Evolutionary conservation across 140 eudicot species (phyloP).

Genomic region (Senecio squalidus): DNA sequence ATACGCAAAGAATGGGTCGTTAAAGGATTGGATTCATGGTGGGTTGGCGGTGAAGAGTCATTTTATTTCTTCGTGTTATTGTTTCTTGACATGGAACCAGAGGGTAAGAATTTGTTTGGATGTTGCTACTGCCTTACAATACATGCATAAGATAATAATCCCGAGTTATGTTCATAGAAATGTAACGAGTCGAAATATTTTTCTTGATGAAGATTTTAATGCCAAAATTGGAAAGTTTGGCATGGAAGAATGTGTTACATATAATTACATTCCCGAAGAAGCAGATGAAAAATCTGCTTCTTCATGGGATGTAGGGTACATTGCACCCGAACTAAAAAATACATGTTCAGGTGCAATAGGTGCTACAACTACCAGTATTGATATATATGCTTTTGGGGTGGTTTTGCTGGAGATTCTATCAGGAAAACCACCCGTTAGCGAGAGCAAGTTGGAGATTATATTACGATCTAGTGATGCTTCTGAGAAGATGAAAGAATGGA

Average conservation of each 20-base stretch:
- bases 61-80: conserved; percentile 73
- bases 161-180: conserved; percentile 64
- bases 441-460: conserved; percentile 43
- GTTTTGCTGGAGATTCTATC: conserved; percentile 74
- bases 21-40: conserved; percentile 94
- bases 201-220: conserved; percentile 73
- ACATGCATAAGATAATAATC: conserved; percentile 65
- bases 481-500: conserved; percentile 69
- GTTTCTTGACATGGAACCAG: conserved; percentile 83
- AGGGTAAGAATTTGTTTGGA: conserved; percentile 80
- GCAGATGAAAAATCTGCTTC: not conserved
- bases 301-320: conserved; percentile 52
- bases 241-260: conserved; percentile 39
- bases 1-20: conserved; percentile 84
- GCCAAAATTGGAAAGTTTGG: conserved; percentile 90
- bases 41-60: conserved; percentile 92
- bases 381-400: conserved; percentile 73
- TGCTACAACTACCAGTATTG: conserved; percentile 38
- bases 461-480: conserved; percentile 36
- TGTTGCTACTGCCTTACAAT: conserved; percentile 70
- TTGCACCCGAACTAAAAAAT: conserved; percentile 53
- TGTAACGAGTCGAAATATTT: conserved; percentile 70
- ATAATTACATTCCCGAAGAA: conserved; percentile 5
- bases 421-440: conserved; percentile 48
- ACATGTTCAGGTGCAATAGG: conserved; percentile 13